Base-by-base conservation (phyloP, 2,329 filamentous ascomycete species). In the Endoconidiophora polonica region DNA sequence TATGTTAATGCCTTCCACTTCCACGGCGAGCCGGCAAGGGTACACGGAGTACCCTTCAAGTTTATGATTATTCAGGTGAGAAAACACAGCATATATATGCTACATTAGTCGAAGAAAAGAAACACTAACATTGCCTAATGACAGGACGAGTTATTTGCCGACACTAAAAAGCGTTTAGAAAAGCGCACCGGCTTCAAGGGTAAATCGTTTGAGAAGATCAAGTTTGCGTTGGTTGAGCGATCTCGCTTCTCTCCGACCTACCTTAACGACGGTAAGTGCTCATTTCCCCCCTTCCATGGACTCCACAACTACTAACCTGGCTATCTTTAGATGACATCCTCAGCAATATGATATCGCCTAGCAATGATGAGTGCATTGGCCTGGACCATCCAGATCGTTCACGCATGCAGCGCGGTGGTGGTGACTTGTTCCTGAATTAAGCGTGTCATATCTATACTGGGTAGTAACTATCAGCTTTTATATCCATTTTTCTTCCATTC, bases 131-230 rank as follows among this genome's bases (percentile, higher is more conserved):
- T 20, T 14, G n/a, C n/a, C 20, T 40, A 24, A 12, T 7, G 3
- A 4, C 47, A 90, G 78, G 84, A 79, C 49, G 91, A 98, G 63
- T 71, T 73, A 38, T 96, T 98, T 66, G 79, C 78, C 52, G 86
- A 96, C 33, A 95, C 88, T 41, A 95, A 90, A 68, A 86, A 94
- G 66, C 79, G 91, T n/a, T 70, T 98, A 3, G 88, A 91, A 58
- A 90, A 88, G 64, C 76, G 90, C 53, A 94, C 86, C 0, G 88
- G 88, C 23, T 81, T 98, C 67, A 95, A 95, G 66, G 93, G 91
- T 64, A 98, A 98, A 71, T 86, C 86, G 56, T 88, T 98, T 57
- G 90, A 98, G 65, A 96, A 96, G 72, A 91, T 98, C 65, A 95
- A 93, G 65, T 95, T 98, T 69, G 84, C 87, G 5, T 66, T 94